Evolutionary conservation across 352 stramenopile genomes (phyloP), one percentile per base, ranked within the genome.

Genomic region (Pythium myriotylum): DNA sequence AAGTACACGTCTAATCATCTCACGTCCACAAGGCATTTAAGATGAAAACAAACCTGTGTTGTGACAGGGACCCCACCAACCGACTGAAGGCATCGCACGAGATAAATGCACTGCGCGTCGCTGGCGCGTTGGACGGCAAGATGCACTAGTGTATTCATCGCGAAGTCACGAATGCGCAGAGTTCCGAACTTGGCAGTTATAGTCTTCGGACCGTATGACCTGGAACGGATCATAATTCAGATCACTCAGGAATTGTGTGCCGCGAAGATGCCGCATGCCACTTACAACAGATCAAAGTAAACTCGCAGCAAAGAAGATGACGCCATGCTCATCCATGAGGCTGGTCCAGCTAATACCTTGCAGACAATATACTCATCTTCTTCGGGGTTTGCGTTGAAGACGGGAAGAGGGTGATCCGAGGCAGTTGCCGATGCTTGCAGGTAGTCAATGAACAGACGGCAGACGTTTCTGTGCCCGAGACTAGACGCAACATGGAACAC

Each of bases 71-170:
- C 76, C 70, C 22, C 74, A 73, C 17, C 75, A 39, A 79, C 49
- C 14, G 66, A 51, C 39, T 76, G 68, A 19, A 86, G 52, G 12
- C 73, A 78, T 42, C 72, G 67, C 17, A 86, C 70, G 22, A 86
- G 69, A 56, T 83, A 86, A 42, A 74, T 73, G 43, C 68, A 75
- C 23, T 83, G 63, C 4, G 73, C 70, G 35, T 77, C 69, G 17
- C 58, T 66, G 39, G 70, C 67, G 63, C 67, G 72, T 6, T 59
- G 59, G n/a, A 72, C 76, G 10, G 76, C 72, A 48, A 86, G 45
- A 60, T 86, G 76, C n/a, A 86, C 65, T 19, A 86, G 47, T 10
- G 73, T 81, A 35, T 83, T 86, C 76, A 86, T 83, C 14, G 73
- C 77, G 48, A 69, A 81, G 48, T 86, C 76, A 45, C 76, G 68